These are phyloP conservation scores for Marchantia paleacea DNA, from an alignment of 225 moss, liverwort and hornwort species.

Conservation along the genomic window DNA sequence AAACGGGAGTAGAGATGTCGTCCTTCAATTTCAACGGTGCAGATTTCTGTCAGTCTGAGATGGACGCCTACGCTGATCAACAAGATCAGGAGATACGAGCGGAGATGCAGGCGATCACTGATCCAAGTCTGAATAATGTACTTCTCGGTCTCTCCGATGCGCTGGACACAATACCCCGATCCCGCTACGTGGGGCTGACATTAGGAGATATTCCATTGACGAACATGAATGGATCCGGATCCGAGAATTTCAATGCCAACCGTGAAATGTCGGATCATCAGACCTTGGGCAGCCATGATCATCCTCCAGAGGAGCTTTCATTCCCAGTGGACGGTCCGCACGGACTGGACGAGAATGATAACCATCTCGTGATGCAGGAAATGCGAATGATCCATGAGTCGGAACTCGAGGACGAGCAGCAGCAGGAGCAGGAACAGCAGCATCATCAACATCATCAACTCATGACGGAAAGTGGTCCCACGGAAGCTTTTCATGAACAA, in stretches of 20 bases:
- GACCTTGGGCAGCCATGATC: background rate
- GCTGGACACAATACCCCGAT: background rate
- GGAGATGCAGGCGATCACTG: background rate
- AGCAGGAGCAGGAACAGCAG: conserved; percentile 10
- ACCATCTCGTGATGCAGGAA: conserved; percentile 53
- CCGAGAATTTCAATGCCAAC: background rate
- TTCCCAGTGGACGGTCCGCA: background rate
- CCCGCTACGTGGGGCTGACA: background rate
- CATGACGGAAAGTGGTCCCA: background rate
- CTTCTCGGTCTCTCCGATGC: conserved; percentile 3
- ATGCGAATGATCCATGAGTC: conserved; percentile 50
- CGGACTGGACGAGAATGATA: conserved; percentile 48
- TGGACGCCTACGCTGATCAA: background rate
- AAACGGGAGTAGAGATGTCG: background rate
- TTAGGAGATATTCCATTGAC: conserved; percentile 3
- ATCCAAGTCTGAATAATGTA: background rate
- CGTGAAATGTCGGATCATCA: background rate
- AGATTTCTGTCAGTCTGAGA: background rate
- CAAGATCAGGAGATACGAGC: background rate
- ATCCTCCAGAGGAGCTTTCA: background rate
- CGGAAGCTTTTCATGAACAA: background rate
- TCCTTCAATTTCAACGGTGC: background rate
- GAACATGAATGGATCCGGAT: background rate
- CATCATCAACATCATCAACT: conserved; percentile 19
- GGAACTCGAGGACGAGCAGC: conserved; percentile 3